Conservation (phyloP, 2,329 filamentous ascomycete genomes). For the Thielaviopsis musarum region DNA sequence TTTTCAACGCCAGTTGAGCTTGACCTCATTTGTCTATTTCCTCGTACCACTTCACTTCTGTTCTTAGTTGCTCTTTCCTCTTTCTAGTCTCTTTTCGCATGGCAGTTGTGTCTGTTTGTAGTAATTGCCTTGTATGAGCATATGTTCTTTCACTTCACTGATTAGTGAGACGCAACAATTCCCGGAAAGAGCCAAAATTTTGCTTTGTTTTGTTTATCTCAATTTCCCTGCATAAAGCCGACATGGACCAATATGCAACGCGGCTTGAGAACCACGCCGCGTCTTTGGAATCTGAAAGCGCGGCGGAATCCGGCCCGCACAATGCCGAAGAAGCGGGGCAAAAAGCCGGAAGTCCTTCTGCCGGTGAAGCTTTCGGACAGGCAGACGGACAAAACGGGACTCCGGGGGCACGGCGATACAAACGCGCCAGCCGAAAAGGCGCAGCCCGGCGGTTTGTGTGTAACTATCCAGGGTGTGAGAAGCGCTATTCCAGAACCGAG, state of each 20-base stretch:
- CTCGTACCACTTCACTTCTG: background rate
- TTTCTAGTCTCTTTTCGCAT: background rate
- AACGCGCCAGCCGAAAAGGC: constrained; percentile 34
- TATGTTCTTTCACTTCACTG: background rate
- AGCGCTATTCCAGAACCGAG: constrained; percentile 65
- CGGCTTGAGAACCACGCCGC: background rate
- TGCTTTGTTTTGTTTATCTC: background rate
- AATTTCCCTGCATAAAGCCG: too few relatives aligned
- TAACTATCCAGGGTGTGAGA: constrained; percentile 54
- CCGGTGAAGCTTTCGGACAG: background rate
- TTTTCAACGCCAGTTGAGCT: too few relatives aligned
- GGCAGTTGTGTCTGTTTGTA: background rate
- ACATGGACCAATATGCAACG: background rate
- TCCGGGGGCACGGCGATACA: constrained; percentile 20
- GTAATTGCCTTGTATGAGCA: too few relatives aligned
- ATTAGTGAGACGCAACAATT: background rate
- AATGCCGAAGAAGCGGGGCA: background rate
- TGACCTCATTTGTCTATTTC: background rate
- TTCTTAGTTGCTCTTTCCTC: background rate
- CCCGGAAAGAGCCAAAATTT: background rate
- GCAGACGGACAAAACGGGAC: background rate
- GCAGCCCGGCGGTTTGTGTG: constrained; percentile 41
- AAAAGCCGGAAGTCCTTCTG: background rate
- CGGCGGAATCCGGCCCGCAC: background rate
- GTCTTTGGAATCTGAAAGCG: background rate